Base-by-base conservation (phyloP, 2,329 filamentous ascomycete species). In the Fusarium sp. region DNA sequence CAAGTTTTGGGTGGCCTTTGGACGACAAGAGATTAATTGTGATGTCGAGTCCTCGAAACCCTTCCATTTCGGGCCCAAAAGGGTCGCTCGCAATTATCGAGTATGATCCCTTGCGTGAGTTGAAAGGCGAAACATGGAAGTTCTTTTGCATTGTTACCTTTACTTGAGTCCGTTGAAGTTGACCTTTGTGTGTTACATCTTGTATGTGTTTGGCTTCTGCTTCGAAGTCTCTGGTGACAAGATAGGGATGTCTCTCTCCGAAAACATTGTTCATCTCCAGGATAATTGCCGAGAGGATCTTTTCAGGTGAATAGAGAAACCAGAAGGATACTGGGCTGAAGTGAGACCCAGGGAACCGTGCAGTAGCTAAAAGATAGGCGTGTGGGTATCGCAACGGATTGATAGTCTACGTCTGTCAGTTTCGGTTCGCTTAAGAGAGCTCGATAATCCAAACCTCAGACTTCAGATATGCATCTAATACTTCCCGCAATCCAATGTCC, bases 251-350 rank as follows among this genome's bases (percentile, higher is more conserved):
- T 49, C 89, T 83, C 76, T 94, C 91, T 47, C 87, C 90, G 72
- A 92, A 93, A 0, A 90, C 92, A 70, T 93, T 93, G 77, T 92
- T 92, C 43, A 93, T 89, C 75, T 94, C 91, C 2, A 92, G 74
- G 2, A 94, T 82, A 78, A 93, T 88, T 55, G 88, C 88, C 23
- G 82, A 84, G 15, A 94, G 80, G 8, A 83, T 77, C 58, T 84
- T 84, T 11, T 85, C 77, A 1, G 77, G 68, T 14, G 88, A 85
- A 74, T 94, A 94, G 4, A 94, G 83, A 68, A 93, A 93, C 90
- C 91, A 94, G 71, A 94, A 91, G 0, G 90, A 93, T 4, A 91
- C 89, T 0, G 90, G 90, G 70, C 93, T 94, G 78, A 92, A 93
- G 21, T 87, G 86, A 73, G 91, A 91, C 5, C 89, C 88, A 8